These are phyloP conservation scores for Salvia miltiorrhiza DNA, from an alignment of 257 asterid species.

Conservation along the genomic window DNA sequence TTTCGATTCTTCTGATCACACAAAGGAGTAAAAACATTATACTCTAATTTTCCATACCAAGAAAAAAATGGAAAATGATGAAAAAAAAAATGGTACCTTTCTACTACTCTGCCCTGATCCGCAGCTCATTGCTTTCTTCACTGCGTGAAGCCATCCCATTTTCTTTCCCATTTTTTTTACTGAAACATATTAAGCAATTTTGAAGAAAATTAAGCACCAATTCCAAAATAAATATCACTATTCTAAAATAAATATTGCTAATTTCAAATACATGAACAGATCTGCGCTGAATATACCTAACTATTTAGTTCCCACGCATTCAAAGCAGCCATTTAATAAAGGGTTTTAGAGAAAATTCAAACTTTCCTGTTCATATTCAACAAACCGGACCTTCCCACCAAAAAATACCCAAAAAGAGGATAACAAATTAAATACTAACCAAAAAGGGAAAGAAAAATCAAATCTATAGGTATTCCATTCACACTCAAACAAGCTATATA, in stretches of 20 bases:
- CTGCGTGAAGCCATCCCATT: constrained; percentile 51
- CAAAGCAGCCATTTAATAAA: background rate
- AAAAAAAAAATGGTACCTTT: constrained; percentile 44
- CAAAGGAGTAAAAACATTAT: background rate
- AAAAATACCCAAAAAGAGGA: background rate
- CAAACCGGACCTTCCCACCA: background rate
- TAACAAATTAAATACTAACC: background rate
- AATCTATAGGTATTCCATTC: background rate
- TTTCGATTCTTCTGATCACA: constrained; percentile 36
- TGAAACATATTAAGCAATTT: background rate
- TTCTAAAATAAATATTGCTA: background rate
- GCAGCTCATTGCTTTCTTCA: constrained; percentile 53
- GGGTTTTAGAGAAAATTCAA: background rate
- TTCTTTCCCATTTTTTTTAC: constrained; percentile 55
- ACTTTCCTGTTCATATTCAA: constrained; percentile 3
- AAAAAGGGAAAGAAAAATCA: background rate
- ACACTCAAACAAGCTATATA: background rate
- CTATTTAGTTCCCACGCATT: background rate
- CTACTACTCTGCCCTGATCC: constrained; percentile 42
- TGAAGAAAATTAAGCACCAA: background rate
- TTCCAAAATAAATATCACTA: background rate
- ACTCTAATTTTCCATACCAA: background rate
- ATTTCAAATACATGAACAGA: constrained; percentile 26
- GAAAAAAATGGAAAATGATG: background rate
- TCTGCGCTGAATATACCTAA: constrained; percentile 15